phyloP scores from a whole-genome alignment of 78 protist genomes.

The Cavenderia fasciculata region DNA sequence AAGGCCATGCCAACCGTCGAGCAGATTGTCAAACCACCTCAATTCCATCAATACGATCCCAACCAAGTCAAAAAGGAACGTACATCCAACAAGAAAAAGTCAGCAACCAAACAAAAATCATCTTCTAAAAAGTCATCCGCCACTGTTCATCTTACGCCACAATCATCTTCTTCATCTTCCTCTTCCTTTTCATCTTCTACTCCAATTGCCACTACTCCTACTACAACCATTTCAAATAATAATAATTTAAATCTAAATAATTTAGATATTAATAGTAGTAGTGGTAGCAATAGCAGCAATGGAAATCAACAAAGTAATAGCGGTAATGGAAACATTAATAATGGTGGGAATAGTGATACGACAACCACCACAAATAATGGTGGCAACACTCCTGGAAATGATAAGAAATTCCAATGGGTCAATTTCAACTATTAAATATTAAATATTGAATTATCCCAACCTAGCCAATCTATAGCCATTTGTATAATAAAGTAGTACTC shows the following conservation, averaged over 20 bases:
- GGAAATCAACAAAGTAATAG: not conserved
- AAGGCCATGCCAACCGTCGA: conserved; percentile 38
- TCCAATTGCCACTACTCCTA: no score
- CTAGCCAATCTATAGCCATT: no score
- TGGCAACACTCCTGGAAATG: not conserved
- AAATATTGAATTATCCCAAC: no score
- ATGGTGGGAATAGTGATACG: not conserved
- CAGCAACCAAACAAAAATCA: no score
- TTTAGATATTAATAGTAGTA: not conserved
- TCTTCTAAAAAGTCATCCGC: no score
- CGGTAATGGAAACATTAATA: not conserved
- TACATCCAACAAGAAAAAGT: not conserved
- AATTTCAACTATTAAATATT: no score
- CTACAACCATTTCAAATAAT: not conserved
- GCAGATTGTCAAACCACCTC: conserved; percentile 68
- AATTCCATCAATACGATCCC: conserved; percentile 75
- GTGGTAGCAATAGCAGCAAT: not conserved
- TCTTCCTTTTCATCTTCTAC: no score
- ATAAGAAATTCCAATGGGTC: not conserved
- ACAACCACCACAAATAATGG: not conserved
- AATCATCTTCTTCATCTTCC: no score
- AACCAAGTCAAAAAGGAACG: conserved; percentile 12
- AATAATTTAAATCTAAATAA: not conserved
- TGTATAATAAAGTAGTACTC: no score
- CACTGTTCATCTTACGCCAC: no score